Evolutionary conservation across 2,329 filamentous ascomycete genomes (phyloP).

Genomic region (Phaeophleospora eucalypticola): DNA sequence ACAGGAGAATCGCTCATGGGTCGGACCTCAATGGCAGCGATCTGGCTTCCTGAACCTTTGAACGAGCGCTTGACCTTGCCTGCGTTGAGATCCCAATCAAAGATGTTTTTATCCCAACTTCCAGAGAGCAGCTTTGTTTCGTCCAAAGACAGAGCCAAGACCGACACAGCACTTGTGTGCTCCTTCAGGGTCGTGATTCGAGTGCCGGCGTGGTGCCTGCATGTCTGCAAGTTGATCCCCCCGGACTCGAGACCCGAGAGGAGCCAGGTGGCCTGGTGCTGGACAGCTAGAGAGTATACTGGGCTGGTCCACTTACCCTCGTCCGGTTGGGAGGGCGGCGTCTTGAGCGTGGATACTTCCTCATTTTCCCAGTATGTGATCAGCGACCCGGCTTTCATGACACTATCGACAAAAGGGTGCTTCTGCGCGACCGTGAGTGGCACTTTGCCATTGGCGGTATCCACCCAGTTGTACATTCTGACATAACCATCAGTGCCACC

Average conservation of each 20-base stretch:
- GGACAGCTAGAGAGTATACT: constrained; percentile 89
- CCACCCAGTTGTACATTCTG: constrained; percentile 91
- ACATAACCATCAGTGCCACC: constrained; percentile 95
- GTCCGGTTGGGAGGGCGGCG: constrained; percentile 39
- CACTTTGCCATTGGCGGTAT: constrained; percentile 91
- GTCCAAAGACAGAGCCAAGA: constrained; percentile 74
- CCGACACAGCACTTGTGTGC: constrained; percentile 89
- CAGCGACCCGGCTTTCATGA: constrained; percentile 88
- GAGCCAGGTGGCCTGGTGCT: constrained; percentile 86
- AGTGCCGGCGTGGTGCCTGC: constrained; percentile 91
- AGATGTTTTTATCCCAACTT: constrained; percentile 91
- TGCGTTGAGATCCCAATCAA: constrained; percentile 92
- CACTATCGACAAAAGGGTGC: constrained; percentile 95
- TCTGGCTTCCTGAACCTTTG: constrained; percentile 73
- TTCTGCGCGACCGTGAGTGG: constrained; percentile 90
- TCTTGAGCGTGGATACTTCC: constrained; percentile 52
- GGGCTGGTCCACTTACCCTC: constrained; percentile 61
- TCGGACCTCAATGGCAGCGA: constrained; percentile 81
- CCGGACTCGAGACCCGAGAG: constrained; percentile 87
- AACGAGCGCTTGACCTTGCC: constrained; percentile 74
- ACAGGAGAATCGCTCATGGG: constrained; percentile 72
- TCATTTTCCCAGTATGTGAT: constrained; percentile 99
- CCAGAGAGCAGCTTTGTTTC: constrained; percentile 85
- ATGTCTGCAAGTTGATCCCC: constrained; percentile 86
- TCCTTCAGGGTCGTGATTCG: constrained; percentile 74